Percentiles rank a stretch among this genome's conserved stretches.
phyloP scores from a whole-genome alignment of 768 basidiomycete species.

The Crucibulum laeve region DNA sequence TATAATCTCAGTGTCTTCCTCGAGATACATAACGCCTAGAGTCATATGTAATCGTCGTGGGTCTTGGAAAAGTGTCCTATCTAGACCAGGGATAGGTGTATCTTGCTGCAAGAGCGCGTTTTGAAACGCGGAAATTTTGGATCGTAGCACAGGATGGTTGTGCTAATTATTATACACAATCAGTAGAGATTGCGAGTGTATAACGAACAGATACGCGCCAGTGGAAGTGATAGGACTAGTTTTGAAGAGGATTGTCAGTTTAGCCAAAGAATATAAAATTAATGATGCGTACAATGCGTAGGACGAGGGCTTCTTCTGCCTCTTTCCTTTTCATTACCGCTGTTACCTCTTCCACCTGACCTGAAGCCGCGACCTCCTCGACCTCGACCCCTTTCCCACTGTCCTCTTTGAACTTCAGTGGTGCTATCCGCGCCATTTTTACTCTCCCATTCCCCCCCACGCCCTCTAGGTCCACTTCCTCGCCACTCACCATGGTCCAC shows the following conservation, averaged over 20 bases:
- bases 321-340: no score
- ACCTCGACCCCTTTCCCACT: no score
- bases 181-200: not conserved
- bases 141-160: conserved; percentile 34
- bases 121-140: conserved; percentile 32
- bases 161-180: conserved; percentile 9
- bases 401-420: no score
- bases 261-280: no score
- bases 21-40: conserved; percentile 68
- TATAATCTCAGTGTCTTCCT: conserved; percentile 9
- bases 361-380: no score
- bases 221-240: not conserved
- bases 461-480: no score
- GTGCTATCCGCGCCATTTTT: no score
- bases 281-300: no score
- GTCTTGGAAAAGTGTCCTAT: conserved; percentile 54
- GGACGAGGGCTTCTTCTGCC: no score
- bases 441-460: no score
- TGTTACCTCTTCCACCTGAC: no score
- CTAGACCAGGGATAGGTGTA: conserved; percentile 44
- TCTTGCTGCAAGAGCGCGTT: conserved; percentile 34
- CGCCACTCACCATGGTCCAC: no score
- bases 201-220: not conserved
- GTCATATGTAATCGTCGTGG: conserved; percentile 66
- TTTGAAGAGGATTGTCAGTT: not conserved